Base-by-base conservation (phyloP, 2,329 filamentous ascomycete genomes). In the Fusarium sp. region DNA sequence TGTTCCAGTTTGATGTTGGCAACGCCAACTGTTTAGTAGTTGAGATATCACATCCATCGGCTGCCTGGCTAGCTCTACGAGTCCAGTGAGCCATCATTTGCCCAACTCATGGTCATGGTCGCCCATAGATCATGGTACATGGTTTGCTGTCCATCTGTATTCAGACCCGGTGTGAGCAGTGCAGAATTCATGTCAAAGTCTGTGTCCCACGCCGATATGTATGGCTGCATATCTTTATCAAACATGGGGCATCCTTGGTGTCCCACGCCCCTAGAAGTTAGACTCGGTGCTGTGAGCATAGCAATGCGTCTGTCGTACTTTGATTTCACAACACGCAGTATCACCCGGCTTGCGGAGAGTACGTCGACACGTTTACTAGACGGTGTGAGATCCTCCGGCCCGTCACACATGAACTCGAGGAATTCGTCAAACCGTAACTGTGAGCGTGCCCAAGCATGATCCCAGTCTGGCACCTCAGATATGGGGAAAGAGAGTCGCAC, bases 191-290 rank as follows among this genome's bases (percentile, higher is more conserved):
- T 70, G 14, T 68, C 63, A 72, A 83, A 62, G 55, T 78, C 78
- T 12, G 84, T 83, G 34, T 86, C 84, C 86, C 87, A 88, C 30
- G 82, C 74, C 0, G 83, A 80, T 32, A 87, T 78, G 52, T 85
- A 87, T 38, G 80, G 74, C n/a, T 87, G 83, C 65, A 89, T 70
- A 64, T 83, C 87, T 14, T 84, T 85, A 69, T 89, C 87, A 45
- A 88, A 79, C 85, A 89, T 86, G 20, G 87, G 87, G 66, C 87
- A 89, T 9, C 79, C 81, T 24, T 78, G 68, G n/a, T 68, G 60
- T 41, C 50, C 68, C 36, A 52, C 32, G 38, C 18, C 34, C 24
- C 32, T 39, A 20, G 51, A 24, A 28, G 34, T 41, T 14, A 50
- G 14, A 24, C 34, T 59, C 30, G 64, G 45, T 39, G 62, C 60